These are phyloP conservation scores for Fomes fomentarius DNA, from an alignment of 1,284 basidiomycete species.

Conservation along the genomic window DNA sequence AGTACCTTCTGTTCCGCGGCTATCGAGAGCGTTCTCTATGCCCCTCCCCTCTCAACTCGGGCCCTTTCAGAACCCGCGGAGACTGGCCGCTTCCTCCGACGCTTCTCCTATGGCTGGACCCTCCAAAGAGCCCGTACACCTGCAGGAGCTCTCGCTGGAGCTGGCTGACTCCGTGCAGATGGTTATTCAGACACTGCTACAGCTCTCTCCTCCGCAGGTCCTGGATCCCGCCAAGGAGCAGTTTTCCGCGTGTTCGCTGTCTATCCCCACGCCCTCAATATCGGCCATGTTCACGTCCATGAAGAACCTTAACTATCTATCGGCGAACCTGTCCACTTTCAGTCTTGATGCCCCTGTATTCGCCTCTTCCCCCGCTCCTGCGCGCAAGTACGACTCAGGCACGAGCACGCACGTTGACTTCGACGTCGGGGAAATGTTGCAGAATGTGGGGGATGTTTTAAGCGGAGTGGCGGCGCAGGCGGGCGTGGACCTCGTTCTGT, in stretches of 20 bases:
- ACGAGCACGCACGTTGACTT: slow-evolving; percentile 42
- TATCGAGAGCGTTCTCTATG: slow-evolving; percentile 73
- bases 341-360: slow-evolving; percentile 21
- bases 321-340: slow-evolving; percentile 66
- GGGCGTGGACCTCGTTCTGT: slow-evolving; percentile 87
- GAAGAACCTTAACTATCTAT: slow-evolving; percentile 90
- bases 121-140: slow-evolving; percentile 42
- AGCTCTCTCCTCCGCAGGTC: slow-evolving; percentile 86
- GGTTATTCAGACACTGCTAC: slow-evolving; percentile 86
- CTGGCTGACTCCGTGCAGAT: slow-evolving; percentile 87
- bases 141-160: slow-evolving; percentile 75
- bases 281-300: slow-evolving; percentile 88
- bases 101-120: slow-evolving; percentile 23
- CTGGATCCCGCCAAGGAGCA: slow-evolving; percentile 91
- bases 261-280: slow-evolving; percentile 83
- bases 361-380: slow-evolving; percentile 8
- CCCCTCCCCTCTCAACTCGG: slow-evolving; percentile 72
- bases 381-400: slow-evolving; percentile 9
- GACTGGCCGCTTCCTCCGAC: slow-evolving; percentile 29
- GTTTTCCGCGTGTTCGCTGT: slow-evolving; percentile 83
- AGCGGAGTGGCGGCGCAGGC: slow-evolving; percentile 83
- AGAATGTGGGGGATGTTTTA: slow-evolving; percentile 82
- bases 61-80: slow-evolving; percentile 66
- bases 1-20: slow-evolving; percentile 44
- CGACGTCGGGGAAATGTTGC: slow-evolving; percentile 75